These are phyloP conservation scores for Plasmodium cynomolgi DNA, from an alignment of 169 alveolate genomes.

Conservation along the genomic window DNA sequence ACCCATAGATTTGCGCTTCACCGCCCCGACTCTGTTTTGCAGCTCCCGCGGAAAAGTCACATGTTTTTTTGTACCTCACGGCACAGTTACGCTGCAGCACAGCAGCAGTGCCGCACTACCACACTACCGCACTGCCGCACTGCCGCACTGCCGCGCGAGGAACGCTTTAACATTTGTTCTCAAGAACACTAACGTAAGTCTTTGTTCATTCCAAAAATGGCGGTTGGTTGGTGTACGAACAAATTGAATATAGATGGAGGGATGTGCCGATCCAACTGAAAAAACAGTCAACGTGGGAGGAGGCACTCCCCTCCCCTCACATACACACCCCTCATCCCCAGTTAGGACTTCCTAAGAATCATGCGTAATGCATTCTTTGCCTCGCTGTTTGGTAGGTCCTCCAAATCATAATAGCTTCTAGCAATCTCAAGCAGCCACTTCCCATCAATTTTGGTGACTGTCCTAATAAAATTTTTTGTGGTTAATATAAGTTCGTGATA, in stretches of 20 bases:
- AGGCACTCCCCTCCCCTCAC: background rate
- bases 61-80: background rate
- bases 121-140: background rate
- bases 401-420: constrained; percentile 32
- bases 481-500: constrained; percentile 98
- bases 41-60: background rate
- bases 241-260: background rate
- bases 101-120: too few relatives aligned
- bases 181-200: background rate
- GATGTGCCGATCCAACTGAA: background rate
- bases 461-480: constrained; percentile 96
- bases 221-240: background rate
- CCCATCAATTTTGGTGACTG: constrained; percentile 93
- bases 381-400: constrained; percentile 70
- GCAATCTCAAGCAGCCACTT: constrained; percentile 92
- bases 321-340: background rate
- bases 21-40: background rate
- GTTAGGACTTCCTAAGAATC: constrained; percentile 10
- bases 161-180: background rate
- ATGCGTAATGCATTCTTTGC: constrained; percentile 43
- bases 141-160: background rate
- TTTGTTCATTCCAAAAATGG: background rate
- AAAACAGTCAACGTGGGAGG: background rate
- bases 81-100: background rate
- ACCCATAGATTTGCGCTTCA: background rate